Base-by-base conservation (phyloP, 495 filamentous ascomycete genomes). In the Rusavskia elegans region DNA sequence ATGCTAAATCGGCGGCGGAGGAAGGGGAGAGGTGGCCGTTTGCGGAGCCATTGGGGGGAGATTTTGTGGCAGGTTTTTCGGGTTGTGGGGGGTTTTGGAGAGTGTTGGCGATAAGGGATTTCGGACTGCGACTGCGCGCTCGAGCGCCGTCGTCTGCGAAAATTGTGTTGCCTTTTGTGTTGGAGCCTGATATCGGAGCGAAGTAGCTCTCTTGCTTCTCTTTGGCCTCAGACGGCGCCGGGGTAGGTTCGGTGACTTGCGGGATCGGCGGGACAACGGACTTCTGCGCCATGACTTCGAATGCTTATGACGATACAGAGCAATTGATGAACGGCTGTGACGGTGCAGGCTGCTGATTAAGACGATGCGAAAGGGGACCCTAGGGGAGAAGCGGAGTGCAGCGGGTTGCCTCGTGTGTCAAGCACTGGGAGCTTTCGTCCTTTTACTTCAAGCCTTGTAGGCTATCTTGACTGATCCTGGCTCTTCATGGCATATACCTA, bases 21-120 rank as follows among this genome's bases (percentile, higher is more conserved):
- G 75, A 68, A 25, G 83, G 83, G 11, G 82, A 82, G n/a, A 93
- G 73, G 57, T 87, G 78, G 29, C 82, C 85, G 61, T 89, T 85
- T 32, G 69, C 55, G 44, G 44, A 21, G 44, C 44, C 44, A 23
- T 46, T 46, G 11, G 67, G 38, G 20, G 39, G 36, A 44, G 57
- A 20, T 40, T 53, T 50, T 45, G 57, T 75, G 70, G 54, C 57
- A 68, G 57, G 61, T 64, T 56, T 60, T 65, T 51, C 59, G 60
- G 48, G 50, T 37, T 19, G 30, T 56, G 44, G 42, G 71, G 66
- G 55, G 62, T 58, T 39, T 59, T 67, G 40, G 55, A 58, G 20
- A 63, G 61, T 39, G 58, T 57, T 38, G 59, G 55, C 59, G 53
- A 56, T 64, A 8, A 46, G 19, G 45, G 30, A 71, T 64, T 48